phyloP scores from a whole-genome alignment of 208 protist species.

The Tritrichomonas foetus region DNA sequence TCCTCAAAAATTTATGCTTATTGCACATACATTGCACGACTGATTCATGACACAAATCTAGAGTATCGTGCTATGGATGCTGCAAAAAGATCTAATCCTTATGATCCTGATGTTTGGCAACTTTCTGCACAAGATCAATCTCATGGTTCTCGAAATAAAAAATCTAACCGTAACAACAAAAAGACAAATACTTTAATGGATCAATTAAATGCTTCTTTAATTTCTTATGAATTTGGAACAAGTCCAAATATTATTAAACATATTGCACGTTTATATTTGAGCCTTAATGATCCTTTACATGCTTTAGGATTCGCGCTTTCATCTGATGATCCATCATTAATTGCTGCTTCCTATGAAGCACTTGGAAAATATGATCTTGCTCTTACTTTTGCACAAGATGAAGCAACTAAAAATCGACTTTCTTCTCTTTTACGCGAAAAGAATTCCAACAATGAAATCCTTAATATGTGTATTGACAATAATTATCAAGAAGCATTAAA shows the following conservation, averaged over 20 bases:
- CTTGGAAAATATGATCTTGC: not conserved
- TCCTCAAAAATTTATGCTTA: not conserved
- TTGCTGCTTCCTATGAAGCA: not conserved
- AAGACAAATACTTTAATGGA: too few relatives aligned
- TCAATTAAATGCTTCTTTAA: not conserved
- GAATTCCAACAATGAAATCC: too few relatives aligned
- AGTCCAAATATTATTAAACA: not conserved
- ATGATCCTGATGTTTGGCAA: constrained; percentile 36
- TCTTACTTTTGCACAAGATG: not conserved
- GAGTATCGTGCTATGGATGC: not conserved
- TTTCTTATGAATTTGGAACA: not conserved
- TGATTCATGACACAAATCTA: not conserved
- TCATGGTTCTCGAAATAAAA: too few relatives aligned
- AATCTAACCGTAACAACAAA: too few relatives aligned
- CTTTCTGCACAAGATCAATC: not conserved
- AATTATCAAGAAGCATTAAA: too few relatives aligned
- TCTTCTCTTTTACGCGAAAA: too few relatives aligned
- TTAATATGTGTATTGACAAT: too few relatives aligned
- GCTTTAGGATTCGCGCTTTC: not conserved
- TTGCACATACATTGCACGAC: not conserved
- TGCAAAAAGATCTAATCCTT: not conserved
- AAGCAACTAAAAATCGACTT: not conserved
- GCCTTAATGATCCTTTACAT: not conserved
- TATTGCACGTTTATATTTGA: not conserved
- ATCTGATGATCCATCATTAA: not conserved